These are phyloP conservation scores for Lachancea meyersii DNA, from an alignment of 805 yeast genomes.

Conservation along the genomic window DNA sequence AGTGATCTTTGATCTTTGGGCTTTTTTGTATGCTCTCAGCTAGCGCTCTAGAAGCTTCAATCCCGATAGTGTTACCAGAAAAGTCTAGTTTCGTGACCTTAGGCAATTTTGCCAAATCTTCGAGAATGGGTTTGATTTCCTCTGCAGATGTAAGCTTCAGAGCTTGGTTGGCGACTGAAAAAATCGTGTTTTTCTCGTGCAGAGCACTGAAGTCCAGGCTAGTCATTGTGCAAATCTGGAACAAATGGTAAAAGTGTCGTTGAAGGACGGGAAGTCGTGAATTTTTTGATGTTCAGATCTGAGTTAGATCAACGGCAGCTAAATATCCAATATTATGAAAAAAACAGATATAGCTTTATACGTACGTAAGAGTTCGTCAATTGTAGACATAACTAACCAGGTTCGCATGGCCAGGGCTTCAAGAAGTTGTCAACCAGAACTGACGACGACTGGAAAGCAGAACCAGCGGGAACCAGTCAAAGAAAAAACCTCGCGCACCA, in stretches of 20 bases:
- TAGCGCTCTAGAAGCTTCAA: conserved; percentile 73
- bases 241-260: too few relatives aligned
- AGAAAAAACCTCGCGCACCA: too few relatives aligned
- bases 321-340: too few relatives aligned
- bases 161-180: conserved; percentile 67
- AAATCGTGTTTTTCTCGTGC: conserved; percentile 43
- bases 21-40: conserved; percentile 46
- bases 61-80: conserved; percentile 92
- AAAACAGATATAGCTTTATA: background rate
- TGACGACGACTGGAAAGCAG: too few relatives aligned
- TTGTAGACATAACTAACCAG: too few relatives aligned
- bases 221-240: conserved; percentile 31
- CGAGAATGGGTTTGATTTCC: conserved; percentile 67
- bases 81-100: conserved; percentile 57
- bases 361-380: background rate
- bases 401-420: too few relatives aligned
- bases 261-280: background rate
- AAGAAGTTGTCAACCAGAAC: too few relatives aligned
- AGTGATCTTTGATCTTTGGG: conserved; percentile 36
- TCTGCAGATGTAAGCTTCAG: conserved; percentile 64
- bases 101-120: conserved; percentile 41
- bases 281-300: background rate
- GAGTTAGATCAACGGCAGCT: background rate
- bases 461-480: too few relatives aligned
- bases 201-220: conserved; percentile 35